Base-by-base conservation (phyloP, 345 rosid genomes). In the Salix viminalis region DNA sequence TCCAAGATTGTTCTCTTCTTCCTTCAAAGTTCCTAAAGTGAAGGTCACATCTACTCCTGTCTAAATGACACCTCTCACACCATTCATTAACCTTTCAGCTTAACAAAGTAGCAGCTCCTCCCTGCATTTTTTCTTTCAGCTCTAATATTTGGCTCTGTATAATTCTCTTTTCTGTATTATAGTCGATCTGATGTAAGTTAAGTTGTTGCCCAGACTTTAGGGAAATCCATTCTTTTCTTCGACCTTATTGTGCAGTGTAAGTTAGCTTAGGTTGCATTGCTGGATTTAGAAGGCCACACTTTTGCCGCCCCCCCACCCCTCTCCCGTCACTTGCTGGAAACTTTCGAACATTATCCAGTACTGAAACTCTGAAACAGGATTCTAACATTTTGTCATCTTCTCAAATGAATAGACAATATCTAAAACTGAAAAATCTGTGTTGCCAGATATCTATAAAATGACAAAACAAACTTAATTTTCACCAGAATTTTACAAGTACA, bases 1-100 rank as follows among this genome's bases (percentile, higher is more conserved):
- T 67, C 97, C 95, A 32, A 92, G 79, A 79, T 74, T 91, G 85
- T 94, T 94, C 86, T 76, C 89, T 21, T 84, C 94, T 39, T 18
- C 83, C 16, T 96, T 93, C 80, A 91, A 87, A 83, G 86, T 94
- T 67, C 97, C 98, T 76, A 94, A 90, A 84, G 85, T 92, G 85
- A 94, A 94, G 91, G 67, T 75, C 68, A 75, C 88, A 44, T 61
- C 86, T 70, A 67, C 83, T 24, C 61, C 30, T 61, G 42, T 39
- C n/a, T 37, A 56, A 70, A 77, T 78, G 73, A 19, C 26, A n/a
- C 9, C 4, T 24, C 14, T 4, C 64, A 58, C 70, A 18, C 10
- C 21, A 19, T 67, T 6, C 10, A 2, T 18, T 37, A 54, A 54
- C 44, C 41, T 39, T 8, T 42, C 44, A 42, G 42, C 23, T 64